Base-by-base conservation (phyloP, 345 rosid species). In the Aquilaria yunnanensis region DNA sequence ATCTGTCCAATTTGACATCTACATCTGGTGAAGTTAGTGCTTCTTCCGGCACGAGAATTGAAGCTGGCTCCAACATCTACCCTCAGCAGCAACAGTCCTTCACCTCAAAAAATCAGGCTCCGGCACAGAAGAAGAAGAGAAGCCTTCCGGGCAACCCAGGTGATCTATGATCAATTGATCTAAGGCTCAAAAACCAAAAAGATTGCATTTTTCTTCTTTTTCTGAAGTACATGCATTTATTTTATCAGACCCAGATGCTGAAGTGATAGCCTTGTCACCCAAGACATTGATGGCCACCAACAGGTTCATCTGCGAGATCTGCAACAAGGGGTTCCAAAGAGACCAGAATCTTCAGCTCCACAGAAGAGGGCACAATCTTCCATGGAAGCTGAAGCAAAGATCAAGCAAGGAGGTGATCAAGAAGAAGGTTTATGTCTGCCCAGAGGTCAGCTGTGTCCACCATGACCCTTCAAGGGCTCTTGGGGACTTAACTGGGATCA, bases 331-430 rank as follows among this genome's bases (percentile, higher is more conserved):
- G 64, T 84, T 84, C 52, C 77, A 77, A 34, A 79, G 89, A 72
- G 89, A 84, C 62, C 89, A 84, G 74, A 81, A 84, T 66, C 86
- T 84, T 37, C 90, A 85, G 71, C 90, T 85, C 54, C 90, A 85
- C 54, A 74, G 77, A 67, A 77, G 89, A 74, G 84, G 89, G 32
- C 89, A 84, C 53, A 84, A 84, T 61, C 78, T 84, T 56, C 89
- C 89, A 50, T 84, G 89, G 86, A 84, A 79, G 63, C 70, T 84
- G 57, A 84, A 81, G 81, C 86, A 79, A 70, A 81, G 78, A 60
- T 32, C 76, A n/a, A 77, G 61, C 64, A 69, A 74, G 32, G 89
- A 79, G 32, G 78, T 70, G 69, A 48, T 69, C 3, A 77, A 63
- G 52, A 81, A 72, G 79, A 84, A 81, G 60, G 86, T 79, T 1